Evolutionary conservation across 139 green algal species (phyloP).

Genomic region (Zygnema cylindricum): DNA sequence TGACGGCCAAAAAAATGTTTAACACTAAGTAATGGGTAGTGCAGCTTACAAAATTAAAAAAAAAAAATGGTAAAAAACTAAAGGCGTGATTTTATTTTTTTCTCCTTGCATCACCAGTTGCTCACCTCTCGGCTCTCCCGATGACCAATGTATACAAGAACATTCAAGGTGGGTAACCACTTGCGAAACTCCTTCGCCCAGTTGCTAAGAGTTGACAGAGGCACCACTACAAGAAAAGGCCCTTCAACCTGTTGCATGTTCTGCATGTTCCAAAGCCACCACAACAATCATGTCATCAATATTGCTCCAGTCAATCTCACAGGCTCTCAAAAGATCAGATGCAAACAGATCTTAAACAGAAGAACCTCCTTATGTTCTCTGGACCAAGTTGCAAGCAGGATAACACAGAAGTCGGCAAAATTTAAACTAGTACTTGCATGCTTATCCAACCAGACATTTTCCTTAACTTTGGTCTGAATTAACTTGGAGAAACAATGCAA

Average conservation of each 20-base stretch:
- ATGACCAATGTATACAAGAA: slow-evolving; percentile 90
- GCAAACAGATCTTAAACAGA: too few species aligned
- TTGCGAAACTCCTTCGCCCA: slow-evolving; percentile 86
- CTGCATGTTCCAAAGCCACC: slow-evolving; percentile 32
- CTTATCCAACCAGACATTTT: too few species aligned
- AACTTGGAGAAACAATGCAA: too few species aligned
- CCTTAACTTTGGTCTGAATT: too few species aligned
- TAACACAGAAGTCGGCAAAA: too few species aligned
- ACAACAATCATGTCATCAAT: not conserved
- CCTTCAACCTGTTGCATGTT: slow-evolving; percentile 73
- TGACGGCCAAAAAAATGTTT: too few species aligned
- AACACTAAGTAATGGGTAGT: too few species aligned
- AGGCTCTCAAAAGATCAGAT: too few species aligned
- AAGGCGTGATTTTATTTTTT: not conserved
- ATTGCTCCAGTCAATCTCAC: too few species aligned
- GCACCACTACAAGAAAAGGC: slow-evolving; percentile 89
- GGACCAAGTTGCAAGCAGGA: too few species aligned
- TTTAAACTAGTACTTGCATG: too few species aligned
- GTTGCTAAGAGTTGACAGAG: slow-evolving; percentile 87
- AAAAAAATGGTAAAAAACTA: not conserved
- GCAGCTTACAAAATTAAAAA: not conserved
- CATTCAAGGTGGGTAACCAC: slow-evolving; percentile 75
- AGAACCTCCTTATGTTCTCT: too few species aligned
- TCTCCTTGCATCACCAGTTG: not conserved
- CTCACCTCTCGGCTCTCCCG: slow-evolving; percentile 67